phyloP scores from a whole-genome alignment of 495 filamentous ascomycete genomes.

The Penicillium salamii region DNA sequence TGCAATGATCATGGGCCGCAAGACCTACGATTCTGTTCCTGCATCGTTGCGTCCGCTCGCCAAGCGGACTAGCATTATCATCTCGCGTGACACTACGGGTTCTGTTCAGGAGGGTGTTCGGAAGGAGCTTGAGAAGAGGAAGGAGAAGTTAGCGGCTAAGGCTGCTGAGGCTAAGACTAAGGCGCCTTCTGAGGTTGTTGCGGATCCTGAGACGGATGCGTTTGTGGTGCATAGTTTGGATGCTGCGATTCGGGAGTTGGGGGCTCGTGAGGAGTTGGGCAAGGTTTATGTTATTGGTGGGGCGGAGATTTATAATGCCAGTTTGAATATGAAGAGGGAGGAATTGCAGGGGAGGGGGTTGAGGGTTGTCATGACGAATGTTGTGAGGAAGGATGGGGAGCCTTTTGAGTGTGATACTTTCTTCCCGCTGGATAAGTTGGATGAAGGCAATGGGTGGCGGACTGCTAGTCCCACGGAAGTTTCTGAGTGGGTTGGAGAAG shows the following conservation, averaged over 20 bases:
- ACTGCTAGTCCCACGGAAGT: constrained; percentile 35
- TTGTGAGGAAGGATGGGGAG: constrained; percentile 34
- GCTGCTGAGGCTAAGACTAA: constrained; percentile 12
- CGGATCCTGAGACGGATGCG: constrained; percentile 27
- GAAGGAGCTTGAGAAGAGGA: constrained; percentile 20
- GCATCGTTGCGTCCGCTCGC: constrained; percentile 71
- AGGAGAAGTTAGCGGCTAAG: constrained; percentile 18
- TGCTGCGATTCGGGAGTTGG: constrained; percentile 49
- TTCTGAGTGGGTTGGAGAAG: constrained; percentile 44
- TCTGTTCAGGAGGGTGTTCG: constrained; percentile 25
- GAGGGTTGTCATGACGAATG: constrained; percentile 46
- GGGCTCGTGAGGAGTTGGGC: constrained; percentile 25
- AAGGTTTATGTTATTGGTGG: constrained; percentile 87
- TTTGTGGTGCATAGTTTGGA: constrained; percentile 49
- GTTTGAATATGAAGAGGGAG: constrained; percentile 45
- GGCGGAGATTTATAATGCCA: constrained; percentile 73
- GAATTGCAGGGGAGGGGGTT: constrained; percentile 22
- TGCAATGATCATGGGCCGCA: constrained; percentile 94
- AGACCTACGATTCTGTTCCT: constrained; percentile 90
- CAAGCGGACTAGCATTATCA: constrained; percentile 72
- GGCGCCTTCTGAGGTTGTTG: constrained; percentile 9
- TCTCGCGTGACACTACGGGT: constrained; percentile 52
- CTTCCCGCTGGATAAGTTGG: constrained; percentile 59
- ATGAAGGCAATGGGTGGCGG: constrained; percentile 33
- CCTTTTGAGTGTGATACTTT: constrained; percentile 86